Evolutionary conservation across 768 basidiomycete genomes (phyloP), one percentile per base, ranked within the genome.

Genomic region (Podaxis mareebaensis): DNA sequence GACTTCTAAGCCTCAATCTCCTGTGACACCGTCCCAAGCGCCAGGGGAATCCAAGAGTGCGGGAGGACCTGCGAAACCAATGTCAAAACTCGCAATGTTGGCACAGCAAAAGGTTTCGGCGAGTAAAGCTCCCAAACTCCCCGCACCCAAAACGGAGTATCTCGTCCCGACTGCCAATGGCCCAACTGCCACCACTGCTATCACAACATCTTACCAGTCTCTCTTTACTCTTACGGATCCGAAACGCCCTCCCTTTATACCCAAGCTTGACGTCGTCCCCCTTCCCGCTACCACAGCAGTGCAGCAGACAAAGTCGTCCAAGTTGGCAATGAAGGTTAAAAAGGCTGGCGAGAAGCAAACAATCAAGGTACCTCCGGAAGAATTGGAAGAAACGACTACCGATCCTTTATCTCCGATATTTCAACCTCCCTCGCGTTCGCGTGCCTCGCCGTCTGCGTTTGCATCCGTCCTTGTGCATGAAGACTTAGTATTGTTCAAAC

Each of bases 141-240:
- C 79, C 3, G 81, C 79, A 63, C 75, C 78, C 42, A 77, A 74
- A 48, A 92, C 91, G 5, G 86, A 92, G 70, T 90, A 88, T 70
- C 75, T 92, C 11, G 89, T 84, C 15, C 91, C 92, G 1, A 91
- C 89, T 51, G 89, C 89, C n/a, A 93, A 93, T 69, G 90, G 91
- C 0, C 76, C 89, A 3, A 87, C 90, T n/a, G 91, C 86, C 12
- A 93, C 91, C 0, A 92, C 91, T 15, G 91, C 91, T 1, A 93
- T 93, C 69, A 93, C 91, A 0, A 92, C 91, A 2, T 87, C 88
- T 0, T 92, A 91, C 65, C 91, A 92, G 64, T 85, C 87, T 6
- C 78, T 92, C 30, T 83, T 83, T 70, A 87, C 84, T 67, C 78
- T 92, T 7, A 85, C 84, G 33, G 78, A 84, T 66, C 82, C 83